A percentile compares a stretch with the other conserved stretches of the same genome.
Conservation (phyloP, 1,284 basidiomycete species). For the Cutaneotrichosporon sp. region DNA sequence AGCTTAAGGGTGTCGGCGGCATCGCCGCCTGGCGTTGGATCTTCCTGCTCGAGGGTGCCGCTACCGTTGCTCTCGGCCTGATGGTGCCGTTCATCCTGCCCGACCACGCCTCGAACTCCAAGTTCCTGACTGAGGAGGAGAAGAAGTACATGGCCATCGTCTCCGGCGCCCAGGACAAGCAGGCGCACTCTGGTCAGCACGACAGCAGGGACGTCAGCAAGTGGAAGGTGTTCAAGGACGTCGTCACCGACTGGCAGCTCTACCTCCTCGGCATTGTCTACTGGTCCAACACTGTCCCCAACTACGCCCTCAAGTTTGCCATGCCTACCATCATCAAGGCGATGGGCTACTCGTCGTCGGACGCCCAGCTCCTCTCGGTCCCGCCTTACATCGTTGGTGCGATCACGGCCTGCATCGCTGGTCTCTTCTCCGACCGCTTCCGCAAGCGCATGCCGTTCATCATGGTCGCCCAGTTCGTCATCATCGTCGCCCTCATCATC, state of each 20-base stretch:
- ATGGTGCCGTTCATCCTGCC: constrained; percentile 15
- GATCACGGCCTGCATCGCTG: constrained; percentile 23
- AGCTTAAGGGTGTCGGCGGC: constrained; percentile 33
- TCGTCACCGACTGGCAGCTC: constrained; percentile 18
- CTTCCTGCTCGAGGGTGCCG: constrained; percentile 22
- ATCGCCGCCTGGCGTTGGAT: constrained; percentile 38
- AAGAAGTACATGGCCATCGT: constrained; percentile 2
- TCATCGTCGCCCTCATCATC: constrained; percentile 26
- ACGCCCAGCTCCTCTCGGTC: constrained; percentile 37
- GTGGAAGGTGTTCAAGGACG: constrained; percentile 10
- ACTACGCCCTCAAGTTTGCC: constrained; percentile 23
- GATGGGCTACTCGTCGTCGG: constrained; percentile 27
- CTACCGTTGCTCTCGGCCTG: constrained; percentile 9
- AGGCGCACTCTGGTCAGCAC: background rate
- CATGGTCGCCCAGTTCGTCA: constrained; percentile 11
- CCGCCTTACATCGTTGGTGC: constrained; percentile 37
- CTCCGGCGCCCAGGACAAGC: constrained; percentile 10
- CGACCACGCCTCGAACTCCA: constrained; percentile 10
- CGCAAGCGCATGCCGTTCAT: constrained; percentile 28
- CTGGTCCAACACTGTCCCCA: constrained; percentile 17
- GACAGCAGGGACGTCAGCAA: background rate
- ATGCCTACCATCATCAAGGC: constrained; percentile 34
- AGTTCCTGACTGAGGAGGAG: constrained; percentile 19
- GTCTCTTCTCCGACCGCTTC: constrained; percentile 27
- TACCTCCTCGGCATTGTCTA: constrained; percentile 15